These are phyloP conservation scores for Colletotrichum falcatum DNA, from an alignment of 2,329 filamentous ascomycete genomes.

Conservation along the genomic window DNA sequence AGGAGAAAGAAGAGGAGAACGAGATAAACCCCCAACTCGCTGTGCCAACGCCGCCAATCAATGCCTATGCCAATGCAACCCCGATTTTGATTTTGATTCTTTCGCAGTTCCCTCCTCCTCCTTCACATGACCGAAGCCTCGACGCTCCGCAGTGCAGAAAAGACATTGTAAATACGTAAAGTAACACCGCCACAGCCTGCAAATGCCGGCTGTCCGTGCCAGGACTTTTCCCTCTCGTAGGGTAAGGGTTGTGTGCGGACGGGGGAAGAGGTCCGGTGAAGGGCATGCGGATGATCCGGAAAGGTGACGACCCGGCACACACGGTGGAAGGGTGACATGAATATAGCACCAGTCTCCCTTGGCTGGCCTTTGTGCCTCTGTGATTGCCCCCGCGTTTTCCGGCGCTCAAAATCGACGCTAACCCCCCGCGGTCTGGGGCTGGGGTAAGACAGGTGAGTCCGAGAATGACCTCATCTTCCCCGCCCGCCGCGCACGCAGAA, in stretches of 20 bases:
- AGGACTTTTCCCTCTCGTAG: conserved; percentile 14
- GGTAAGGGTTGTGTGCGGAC: conserved; percentile 5
- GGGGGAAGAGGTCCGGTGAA: conserved; percentile 4
- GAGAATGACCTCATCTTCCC: conserved; percentile 11
- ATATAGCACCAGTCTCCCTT: conserved; percentile 14
- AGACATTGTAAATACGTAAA: conserved; percentile 27
- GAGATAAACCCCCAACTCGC: conserved; percentile 24
- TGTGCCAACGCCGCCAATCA: conserved; percentile 32
- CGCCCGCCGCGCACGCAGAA: conserved; percentile 2
- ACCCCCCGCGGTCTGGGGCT: conserved; percentile 31
- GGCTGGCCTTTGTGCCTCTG: conserved; percentile 19
- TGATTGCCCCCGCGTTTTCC: conserved; percentile 32
- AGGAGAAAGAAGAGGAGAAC: conserved; percentile 3
- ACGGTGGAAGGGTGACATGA: not conserved
- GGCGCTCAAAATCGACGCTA: conserved; percentile 35
- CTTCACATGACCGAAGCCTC: conserved; percentile 33
- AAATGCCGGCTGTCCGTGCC: conserved; percentile 21
- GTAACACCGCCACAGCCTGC: conserved; percentile 15
- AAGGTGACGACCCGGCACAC: conserved; percentile 13
- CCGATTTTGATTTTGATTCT: conserved; percentile 30
- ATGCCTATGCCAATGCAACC: conserved; percentile 40
- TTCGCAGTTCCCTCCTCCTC: not conserved
- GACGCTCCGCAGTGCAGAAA: conserved; percentile 15
- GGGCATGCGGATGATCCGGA: conserved; percentile 25
- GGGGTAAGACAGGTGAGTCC: conserved; percentile 33